A percentile compares a stretch with the other conserved stretches of the same genome.
These are phyloP conservation scores for Daldinia sp. DNA, from an alignment of 2,329 filamentous ascomycete species.

Conservation along the genomic window DNA sequence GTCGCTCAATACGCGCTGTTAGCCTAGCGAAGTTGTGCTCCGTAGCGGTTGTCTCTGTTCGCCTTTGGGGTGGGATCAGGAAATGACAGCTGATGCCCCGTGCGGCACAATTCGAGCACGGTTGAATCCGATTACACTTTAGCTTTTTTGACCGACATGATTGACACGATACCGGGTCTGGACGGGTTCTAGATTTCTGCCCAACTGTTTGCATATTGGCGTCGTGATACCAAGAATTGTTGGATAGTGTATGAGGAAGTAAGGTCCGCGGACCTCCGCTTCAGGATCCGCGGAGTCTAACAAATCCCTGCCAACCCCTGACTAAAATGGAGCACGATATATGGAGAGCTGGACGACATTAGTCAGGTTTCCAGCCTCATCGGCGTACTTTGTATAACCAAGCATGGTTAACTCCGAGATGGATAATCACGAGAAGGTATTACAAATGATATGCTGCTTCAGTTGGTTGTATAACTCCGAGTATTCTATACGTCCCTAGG, in stretches of 20 bases:
- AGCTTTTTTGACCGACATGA: slow-evolving; percentile 37
- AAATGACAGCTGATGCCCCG: slow-evolving; percentile 31
- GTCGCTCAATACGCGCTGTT: neutral
- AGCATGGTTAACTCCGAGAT: neutral
- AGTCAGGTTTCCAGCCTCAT: neutral
- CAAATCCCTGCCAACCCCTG: neutral
- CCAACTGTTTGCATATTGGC: neutral
- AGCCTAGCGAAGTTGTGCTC: neutral
- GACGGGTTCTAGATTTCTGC: slow-evolving; percentile 12
- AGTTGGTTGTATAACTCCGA: neutral
- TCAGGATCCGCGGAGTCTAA: slow-evolving; percentile 23
- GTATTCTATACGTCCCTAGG: no score
- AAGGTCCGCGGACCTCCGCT: slow-evolving; percentile 15
- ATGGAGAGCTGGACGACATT: neutral
- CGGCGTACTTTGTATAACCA: neutral
- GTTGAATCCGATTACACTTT: slow-evolving; percentile 34
- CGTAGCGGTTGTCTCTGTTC: neutral
- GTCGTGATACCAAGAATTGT: neutral
- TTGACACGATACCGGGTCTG: slow-evolving; percentile 36
- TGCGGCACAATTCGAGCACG: slow-evolving; percentile 36
- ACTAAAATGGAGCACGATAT: neutral
- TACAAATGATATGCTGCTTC: neutral
- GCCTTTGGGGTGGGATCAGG: slow-evolving; percentile 23
- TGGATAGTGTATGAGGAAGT: neutral
- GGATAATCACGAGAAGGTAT: neutral